These are phyloP conservation scores for Toxicodendron radicans DNA, from an alignment of 345 rosid species.

Conservation along the genomic window DNA sequence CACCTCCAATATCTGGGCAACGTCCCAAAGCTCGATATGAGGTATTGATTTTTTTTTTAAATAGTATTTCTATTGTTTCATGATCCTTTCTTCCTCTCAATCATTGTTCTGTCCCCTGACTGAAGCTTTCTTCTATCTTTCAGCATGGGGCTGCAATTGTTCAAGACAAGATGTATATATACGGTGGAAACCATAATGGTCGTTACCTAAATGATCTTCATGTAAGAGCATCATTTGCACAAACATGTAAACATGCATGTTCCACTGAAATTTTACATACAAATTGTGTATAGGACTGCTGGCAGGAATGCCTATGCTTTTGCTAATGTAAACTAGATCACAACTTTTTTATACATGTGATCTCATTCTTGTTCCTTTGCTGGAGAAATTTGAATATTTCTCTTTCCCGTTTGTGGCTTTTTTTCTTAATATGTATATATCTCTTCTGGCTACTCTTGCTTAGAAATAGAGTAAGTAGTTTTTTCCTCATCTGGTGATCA, in stretches of 20 bases:
- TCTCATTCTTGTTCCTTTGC: constrained; percentile 1
- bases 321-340: not conserved
- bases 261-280: not conserved
- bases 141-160: constrained; percentile 95
- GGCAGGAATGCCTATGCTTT: not conserved
- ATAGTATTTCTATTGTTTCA: constrained; percentile 11
- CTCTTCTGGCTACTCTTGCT: not conserved
- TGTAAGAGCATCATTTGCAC: constrained; percentile 52
- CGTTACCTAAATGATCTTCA: constrained; percentile 94
- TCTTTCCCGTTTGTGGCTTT: not conserved
- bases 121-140: constrained; percentile 22
- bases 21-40: constrained; percentile 91
- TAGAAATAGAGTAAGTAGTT: not conserved
- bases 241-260: not conserved
- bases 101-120: constrained; percentile 23
- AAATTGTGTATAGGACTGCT: not conserved
- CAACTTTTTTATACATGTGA: not conserved
- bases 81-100: constrained; percentile 13
- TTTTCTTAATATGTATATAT: not conserved
- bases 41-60: constrained; percentile 46
- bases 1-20: constrained; percentile 78
- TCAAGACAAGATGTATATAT: constrained; percentile 91
- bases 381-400: not conserved
- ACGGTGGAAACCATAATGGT: constrained; percentile 98
- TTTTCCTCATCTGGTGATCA: constrained; percentile 28